Base-by-base conservation (phyloP, 345 rosid genomes). In the Brassica incana region DNA sequence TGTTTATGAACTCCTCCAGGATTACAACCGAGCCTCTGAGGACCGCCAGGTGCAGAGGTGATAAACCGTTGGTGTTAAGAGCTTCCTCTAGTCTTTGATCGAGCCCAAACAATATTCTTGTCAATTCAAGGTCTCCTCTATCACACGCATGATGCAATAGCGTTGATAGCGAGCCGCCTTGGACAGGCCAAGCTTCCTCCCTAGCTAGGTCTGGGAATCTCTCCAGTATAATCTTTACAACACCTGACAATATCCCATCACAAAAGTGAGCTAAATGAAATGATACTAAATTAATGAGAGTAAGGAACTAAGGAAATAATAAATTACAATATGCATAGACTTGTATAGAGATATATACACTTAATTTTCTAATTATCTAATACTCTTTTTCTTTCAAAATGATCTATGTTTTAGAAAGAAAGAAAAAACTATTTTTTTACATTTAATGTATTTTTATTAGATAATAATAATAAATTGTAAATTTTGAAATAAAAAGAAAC, bases 11-110 rank as follows among this genome's bases (percentile, higher is more conserved):
- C 79, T 85, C 88, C 48, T 85, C 84, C 35, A 86, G 62, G 73
- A 88, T 80, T 16, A n/a, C 77, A 1, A 87, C 84, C 2, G 83
- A 77, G n/a, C 93, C 93, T 78, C 75, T 85, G 27, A 77, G 75
- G 5, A 86, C 88, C 1, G 93, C 90, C 65, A 79, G 73, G 58
- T 86, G 91, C 38, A 88, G 83, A 8, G 93, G 88, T 2, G 88
- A 81, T 14, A 88, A 78, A 32, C 93, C 93, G 1, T 80, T 63
- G 15, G 82, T 75, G 78, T 85, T 87, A 36, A 76, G 80, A 1
- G 71, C 70, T 43, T 77, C 67, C 36, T 84, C 80, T 56, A 83
- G 77, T 30, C 86, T 80, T 1, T 83, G 11, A 15, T 86, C 88
- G 2, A 84, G 60, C 61, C 81, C 65, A 2, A 89, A 67, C 3